These are phyloP conservation scores for Rhynchosporium secalis DNA, from an alignment of 2,329 filamentous ascomycete species.

Conservation along the genomic window DNA sequence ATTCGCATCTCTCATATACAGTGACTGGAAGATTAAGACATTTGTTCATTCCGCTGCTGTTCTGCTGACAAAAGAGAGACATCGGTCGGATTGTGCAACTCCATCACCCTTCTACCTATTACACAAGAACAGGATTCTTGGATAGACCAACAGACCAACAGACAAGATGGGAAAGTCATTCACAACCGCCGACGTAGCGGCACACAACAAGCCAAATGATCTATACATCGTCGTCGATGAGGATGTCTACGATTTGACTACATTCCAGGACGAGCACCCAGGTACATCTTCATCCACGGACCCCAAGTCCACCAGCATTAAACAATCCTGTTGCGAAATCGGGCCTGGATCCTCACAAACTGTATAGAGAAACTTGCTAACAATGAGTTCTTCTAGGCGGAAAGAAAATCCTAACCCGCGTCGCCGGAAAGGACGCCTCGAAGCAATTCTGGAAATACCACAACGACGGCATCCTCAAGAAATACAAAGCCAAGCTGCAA, in stretches of 20 bases:
- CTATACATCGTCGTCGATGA: constrained; percentile 91
- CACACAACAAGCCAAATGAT: constrained; percentile 84
- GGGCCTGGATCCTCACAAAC: background rate
- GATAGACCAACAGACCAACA: background rate
- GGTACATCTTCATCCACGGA: constrained; percentile 49
- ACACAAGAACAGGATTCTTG: background rate
- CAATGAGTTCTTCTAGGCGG: constrained; percentile 42
- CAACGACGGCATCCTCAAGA: constrained; percentile 42
- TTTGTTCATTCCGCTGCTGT: background rate
- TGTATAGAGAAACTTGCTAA: background rate
- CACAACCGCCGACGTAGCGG: constrained; percentile 78
- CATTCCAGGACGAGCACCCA: constrained; percentile 82
- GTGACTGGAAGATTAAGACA: background rate
- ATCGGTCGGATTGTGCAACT: background rate
- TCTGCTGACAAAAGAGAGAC: background rate
- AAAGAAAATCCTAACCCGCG: constrained; percentile 39
- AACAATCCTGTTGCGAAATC: no score
- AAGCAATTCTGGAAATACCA: constrained; percentile 42
- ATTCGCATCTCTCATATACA: no score
- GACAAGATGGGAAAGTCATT: constrained; percentile 81
- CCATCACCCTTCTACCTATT: background rate
- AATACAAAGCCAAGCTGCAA: constrained; percentile 77
- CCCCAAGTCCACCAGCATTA: no score
- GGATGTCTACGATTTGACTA: constrained; percentile 93
- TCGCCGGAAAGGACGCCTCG: constrained; percentile 41